A percentile compares a stretch with the other conserved stretches of the same genome.
Conservation (phyloP, 495 filamentous ascomycete species). For the Haplographium delicatum region DNA sequence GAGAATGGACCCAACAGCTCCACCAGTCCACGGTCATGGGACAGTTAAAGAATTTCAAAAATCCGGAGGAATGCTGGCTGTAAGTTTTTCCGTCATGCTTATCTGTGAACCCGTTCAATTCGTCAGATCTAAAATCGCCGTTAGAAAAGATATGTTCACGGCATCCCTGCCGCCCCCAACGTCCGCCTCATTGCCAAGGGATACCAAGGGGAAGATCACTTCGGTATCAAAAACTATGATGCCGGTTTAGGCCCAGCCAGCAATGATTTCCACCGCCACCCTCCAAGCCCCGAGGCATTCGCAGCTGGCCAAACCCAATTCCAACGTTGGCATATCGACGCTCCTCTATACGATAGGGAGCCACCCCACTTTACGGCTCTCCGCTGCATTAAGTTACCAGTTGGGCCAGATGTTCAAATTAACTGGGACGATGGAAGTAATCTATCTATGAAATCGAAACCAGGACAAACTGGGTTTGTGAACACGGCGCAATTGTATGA, state of each 20-base stretch:
- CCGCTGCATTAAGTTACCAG: constrained; percentile 33
- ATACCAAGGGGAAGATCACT: constrained; percentile 38
- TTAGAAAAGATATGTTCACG: constrained; percentile 30
- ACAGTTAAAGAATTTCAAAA: constrained; percentile 27
- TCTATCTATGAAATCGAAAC: constrained; percentile 28
- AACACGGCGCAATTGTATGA: constrained; percentile 32
- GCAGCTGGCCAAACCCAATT: constrained; percentile 34
- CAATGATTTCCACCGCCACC: constrained; percentile 32
- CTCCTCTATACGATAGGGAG: constrained; percentile 37
- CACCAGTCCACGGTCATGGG: constrained; percentile 34
- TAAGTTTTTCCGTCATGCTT: constrained; percentile 18
- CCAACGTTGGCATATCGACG: constrained; percentile 41
- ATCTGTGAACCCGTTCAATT: no score
- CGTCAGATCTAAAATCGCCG: not conserved
- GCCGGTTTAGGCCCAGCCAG: constrained; percentile 30
- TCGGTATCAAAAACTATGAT: constrained; percentile 34
- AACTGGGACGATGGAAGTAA: constrained; percentile 37
- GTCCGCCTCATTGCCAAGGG: constrained; percentile 39
- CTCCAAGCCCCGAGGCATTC: constrained; percentile 27
- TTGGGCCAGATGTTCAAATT: constrained; percentile 30
- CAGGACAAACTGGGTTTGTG: constrained; percentile 30
- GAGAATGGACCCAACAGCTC: constrained; percentile 33
- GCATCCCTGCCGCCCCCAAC: constrained; percentile 39
- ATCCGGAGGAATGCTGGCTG: constrained; percentile 17
- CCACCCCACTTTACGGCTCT: constrained; percentile 39